Evolutionary conservation across 345 rosid species (phyloP).

Genomic region (Heritiera fomes): DNA sequence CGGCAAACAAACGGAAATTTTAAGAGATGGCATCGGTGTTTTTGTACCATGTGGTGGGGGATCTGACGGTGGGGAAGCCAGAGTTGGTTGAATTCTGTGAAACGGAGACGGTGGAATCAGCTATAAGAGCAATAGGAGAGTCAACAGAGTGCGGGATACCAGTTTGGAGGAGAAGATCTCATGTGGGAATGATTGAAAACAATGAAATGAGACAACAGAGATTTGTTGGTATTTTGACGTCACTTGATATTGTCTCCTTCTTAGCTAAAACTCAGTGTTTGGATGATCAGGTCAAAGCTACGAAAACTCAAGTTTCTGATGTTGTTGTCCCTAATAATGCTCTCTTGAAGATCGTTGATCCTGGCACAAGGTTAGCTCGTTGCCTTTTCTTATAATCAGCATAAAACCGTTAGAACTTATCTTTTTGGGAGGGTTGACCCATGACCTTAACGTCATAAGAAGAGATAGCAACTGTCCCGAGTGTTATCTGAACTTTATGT

Average conservation of each 20-base stretch:
- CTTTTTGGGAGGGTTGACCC: neutral
- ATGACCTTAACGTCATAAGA: neutral
- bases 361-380: constrained; percentile 72
- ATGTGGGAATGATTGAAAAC: constrained; percentile 56
- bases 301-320: constrained; percentile 80
- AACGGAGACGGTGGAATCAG: constrained; percentile 83
- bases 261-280: constrained; percentile 73
- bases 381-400: neutral
- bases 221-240: constrained; percentile 83
- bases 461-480: neutral
- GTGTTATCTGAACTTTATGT: neutral
- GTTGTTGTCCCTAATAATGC: constrained; percentile 59
- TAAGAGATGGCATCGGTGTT: constrained; percentile 79
- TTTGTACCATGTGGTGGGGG: constrained; percentile 90
- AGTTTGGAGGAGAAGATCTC: constrained; percentile 75
- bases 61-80: constrained; percentile 98
- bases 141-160: constrained; percentile 94
- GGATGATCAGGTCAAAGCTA: constrained; percentile 78
- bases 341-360: constrained; percentile 82
- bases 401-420: neutral
- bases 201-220: constrained; percentile 75
- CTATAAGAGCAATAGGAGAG: constrained; percentile 79
- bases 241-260: constrained; percentile 80
- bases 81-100: constrained; percentile 83
- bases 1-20: constrained; percentile 10